Base-by-base conservation (phyloP, 1,139 yeast genomes). In the Hyphopichia pseudoburtonii region DNA sequence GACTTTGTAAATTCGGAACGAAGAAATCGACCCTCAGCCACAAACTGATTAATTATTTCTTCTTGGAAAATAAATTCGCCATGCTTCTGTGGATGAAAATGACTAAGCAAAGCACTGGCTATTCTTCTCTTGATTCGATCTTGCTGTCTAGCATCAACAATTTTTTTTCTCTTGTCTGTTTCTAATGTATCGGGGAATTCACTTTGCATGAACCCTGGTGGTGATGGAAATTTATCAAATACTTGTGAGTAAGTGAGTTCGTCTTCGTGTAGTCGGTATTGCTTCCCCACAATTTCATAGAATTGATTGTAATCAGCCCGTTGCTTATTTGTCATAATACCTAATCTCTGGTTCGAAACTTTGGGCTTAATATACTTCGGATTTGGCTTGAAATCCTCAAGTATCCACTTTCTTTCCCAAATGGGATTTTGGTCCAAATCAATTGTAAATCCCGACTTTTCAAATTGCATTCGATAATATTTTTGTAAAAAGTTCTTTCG, bases 101-200 rank as follows among this genome's bases (percentile, higher is more conserved):
- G 15, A 24, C 29, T 28, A 3, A 21, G 3, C 10, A 34, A 15
- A 2, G 36, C 33, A 18, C 36, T 29, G 6, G 32, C 33, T 8
- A 54, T 34, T 39, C 62, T 38, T 33, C 61, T 42, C 9, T 42
- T 32, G 2, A 57, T 38, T 30, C 62, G 34, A n/a, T 41, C 46
- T 6, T 27, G 30, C 37, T 56, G 61, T 28, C 61, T 33, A 17
- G 42, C 37, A 10, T 44, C 43, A 10, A 54, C 37, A 12, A 53
- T 38, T 15, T 42, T 36, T 17, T 42, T 40, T 16, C 62, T 36
- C 18, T 46, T 49, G 19, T 12, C 27, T 27, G 61, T 54, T 49
- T 80, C 82, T 45, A 79, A 86, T 0, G 86, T 78, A 12, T 64
- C 62, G 1, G 87, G 86, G 47, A 82, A 82, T 41, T 79, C 86